Percentiles rank a stretch among this genome's conserved stretches.
Conservation (phyloP, 2,329 filamentous ascomycete genomes). For the Dendrostoma leiphaemia region DNA sequence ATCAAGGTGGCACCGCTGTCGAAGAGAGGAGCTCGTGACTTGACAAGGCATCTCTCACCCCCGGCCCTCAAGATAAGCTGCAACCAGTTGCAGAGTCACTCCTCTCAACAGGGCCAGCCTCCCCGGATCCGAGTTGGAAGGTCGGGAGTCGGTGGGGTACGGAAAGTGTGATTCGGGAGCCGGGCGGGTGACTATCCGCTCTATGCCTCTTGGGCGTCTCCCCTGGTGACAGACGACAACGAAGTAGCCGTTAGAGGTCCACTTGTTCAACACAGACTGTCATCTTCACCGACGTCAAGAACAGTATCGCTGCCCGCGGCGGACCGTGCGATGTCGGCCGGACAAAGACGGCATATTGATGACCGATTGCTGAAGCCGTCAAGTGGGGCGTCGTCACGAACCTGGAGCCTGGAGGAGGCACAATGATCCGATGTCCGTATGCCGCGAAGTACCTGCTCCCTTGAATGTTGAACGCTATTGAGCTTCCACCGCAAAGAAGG, state of each 20-base stretch:
- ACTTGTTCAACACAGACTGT: conserved; percentile 1
- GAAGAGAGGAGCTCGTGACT: too few relatives aligned
- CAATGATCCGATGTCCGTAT: not conserved
- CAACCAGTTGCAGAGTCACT: not conserved
- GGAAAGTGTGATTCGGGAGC: not conserved
- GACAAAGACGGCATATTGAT: too few relatives aligned
- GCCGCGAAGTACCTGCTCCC: too few relatives aligned
- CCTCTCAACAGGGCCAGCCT: not conserved
- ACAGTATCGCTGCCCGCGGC: not conserved
- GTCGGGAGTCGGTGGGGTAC: not conserved
- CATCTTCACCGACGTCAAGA: not conserved
- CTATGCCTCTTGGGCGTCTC: too few relatives aligned
- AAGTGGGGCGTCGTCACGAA: not conserved
- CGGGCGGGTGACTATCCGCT: not conserved
- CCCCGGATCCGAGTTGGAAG: not conserved
- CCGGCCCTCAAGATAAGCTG: not conserved
- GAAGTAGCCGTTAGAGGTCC: too few relatives aligned
- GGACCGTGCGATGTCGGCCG: not conserved
- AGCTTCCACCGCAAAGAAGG: too few relatives aligned
- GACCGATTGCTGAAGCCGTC: too few relatives aligned
- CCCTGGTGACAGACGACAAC: too few relatives aligned
- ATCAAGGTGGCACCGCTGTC: not conserved
- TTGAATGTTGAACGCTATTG: too few relatives aligned
- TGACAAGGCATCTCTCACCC: not conserved
- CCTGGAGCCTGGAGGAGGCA: not conserved